Conservation (phyloP, 306 rosid species). For the Acacia crassicarpa region DNA sequence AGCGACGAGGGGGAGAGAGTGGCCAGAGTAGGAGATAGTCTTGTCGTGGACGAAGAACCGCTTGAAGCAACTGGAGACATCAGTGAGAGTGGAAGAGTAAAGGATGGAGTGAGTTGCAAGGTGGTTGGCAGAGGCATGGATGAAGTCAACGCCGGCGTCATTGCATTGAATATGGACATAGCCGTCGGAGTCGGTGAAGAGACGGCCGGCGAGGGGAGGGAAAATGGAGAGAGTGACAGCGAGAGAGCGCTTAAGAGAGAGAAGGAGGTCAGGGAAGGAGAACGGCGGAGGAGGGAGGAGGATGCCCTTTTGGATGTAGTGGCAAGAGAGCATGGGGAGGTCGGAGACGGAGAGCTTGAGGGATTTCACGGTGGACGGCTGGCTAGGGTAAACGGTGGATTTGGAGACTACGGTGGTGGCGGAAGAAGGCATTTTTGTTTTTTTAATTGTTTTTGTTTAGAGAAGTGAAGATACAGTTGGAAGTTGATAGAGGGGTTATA, state of each 20-base stretch:
- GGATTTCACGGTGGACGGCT: slow-evolving; percentile 35
- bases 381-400: slow-evolving; percentile 43
- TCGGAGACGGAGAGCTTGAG: slow-evolving; percentile 67
- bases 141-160: slow-evolving; percentile 56
- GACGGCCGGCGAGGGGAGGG: slow-evolving; percentile 65
- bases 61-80: slow-evolving; percentile 53
- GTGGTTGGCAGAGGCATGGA: slow-evolving; percentile 53
- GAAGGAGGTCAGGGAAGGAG: slow-evolving; percentile 40
- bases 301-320: slow-evolving; percentile 69
- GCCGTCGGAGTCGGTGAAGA: slow-evolving; percentile 40
- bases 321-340: slow-evolving; percentile 70
- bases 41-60: slow-evolving; percentile 51
- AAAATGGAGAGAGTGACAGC: slow-evolving; percentile 45
- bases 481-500: background rate
- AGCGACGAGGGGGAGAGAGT: slow-evolving; percentile 45
- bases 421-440: slow-evolving; percentile 51
- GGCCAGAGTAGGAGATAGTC: slow-evolving; percentile 52
- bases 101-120: slow-evolving; percentile 22
- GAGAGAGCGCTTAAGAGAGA: slow-evolving; percentile 47
- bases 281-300: slow-evolving; percentile 46
- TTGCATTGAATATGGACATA: slow-evolving; percentile 47
- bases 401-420: slow-evolving; percentile 40
- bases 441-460: too few species aligned
- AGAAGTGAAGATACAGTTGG: background rate
- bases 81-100: slow-evolving; percentile 13